A percentile compares a stretch with the other conserved stretches of the same genome.
phyloP scores from a whole-genome alignment of 352 stramenopile species.

The Phytophthora tentaculata region DNA sequence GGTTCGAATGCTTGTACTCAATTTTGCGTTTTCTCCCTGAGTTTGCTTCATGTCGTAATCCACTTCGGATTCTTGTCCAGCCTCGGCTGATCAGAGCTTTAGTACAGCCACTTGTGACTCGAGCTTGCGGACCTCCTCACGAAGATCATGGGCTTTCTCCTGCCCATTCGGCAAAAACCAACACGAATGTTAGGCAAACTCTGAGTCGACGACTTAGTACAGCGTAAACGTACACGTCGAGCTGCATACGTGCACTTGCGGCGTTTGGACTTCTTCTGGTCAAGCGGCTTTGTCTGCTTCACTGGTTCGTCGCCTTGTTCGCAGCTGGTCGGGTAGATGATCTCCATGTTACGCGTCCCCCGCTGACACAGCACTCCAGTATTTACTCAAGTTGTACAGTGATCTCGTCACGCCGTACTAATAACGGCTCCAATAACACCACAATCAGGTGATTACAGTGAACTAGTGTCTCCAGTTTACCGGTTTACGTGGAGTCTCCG shows the following conservation, averaged over 20 bases:
- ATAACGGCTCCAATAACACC: conserved; percentile 7
- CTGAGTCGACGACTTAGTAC: too few relatives aligned
- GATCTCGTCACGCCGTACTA: neutral
- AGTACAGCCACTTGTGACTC: neutral
- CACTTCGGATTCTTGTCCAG: neutral
- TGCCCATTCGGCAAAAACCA: neutral
- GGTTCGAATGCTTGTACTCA: neutral
- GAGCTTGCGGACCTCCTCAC: conserved; percentile 5
- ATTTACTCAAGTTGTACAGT: conserved; percentile 2
- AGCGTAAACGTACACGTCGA: conserved; percentile 4
- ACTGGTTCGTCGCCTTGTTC: neutral
- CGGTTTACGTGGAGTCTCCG: too few relatives aligned
- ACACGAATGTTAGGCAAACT: too few relatives aligned
- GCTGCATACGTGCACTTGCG: conserved; percentile 22
- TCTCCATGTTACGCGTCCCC: neutral
- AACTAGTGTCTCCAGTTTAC: too few relatives aligned
- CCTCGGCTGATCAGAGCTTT: neutral
- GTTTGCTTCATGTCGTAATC: neutral
- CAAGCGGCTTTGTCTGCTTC: neutral
- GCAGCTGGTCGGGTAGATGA: neutral
- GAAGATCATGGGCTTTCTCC: conserved; percentile 14
- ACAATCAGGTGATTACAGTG: conserved; percentile 6
- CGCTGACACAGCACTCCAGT: too few relatives aligned
- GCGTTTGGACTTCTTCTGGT: conserved; percentile 5
- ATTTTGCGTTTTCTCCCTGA: neutral